Conservation (phyloP, 139 green algal species). For the Chlamydomonas sp. region DNA sequence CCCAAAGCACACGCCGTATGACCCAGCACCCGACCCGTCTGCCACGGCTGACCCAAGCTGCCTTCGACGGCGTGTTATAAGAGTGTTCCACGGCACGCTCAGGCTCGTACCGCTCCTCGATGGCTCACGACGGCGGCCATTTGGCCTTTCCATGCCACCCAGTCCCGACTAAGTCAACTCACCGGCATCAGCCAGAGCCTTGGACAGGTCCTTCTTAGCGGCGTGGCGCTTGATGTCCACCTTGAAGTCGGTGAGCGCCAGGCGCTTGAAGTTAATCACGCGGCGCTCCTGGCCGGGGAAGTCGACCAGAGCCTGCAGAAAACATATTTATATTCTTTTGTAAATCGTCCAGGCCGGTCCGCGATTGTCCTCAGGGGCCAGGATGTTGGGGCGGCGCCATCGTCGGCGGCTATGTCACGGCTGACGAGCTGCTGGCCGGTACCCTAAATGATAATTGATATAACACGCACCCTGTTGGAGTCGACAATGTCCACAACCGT, state of each 20-base stretch:
- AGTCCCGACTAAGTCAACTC: slow-evolving; percentile 4
- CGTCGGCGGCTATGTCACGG: too few relatives aligned
- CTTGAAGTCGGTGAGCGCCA: slow-evolving; percentile 94
- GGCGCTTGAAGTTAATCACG: slow-evolving; percentile 92
- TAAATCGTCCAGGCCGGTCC: too few relatives aligned
- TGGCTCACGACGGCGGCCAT: too few relatives aligned
- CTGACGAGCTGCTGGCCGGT: too few relatives aligned
- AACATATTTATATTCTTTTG: neutral
- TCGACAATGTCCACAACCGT: slow-evolving; percentile 93
- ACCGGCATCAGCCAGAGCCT: slow-evolving; percentile 80
- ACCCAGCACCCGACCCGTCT: too few relatives aligned
- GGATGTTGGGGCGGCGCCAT: too few relatives aligned
- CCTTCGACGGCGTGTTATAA: too few relatives aligned
- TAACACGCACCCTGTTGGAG: slow-evolving; percentile 89
- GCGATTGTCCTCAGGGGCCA: too few relatives aligned
- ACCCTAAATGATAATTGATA: neutral
- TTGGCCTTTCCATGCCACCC: slow-evolving; percentile 17
- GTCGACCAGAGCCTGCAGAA: slow-evolving; percentile 91
- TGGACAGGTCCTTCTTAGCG: slow-evolving; percentile 89
- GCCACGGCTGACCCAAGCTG: too few relatives aligned
- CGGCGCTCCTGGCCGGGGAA: slow-evolving; percentile 74
- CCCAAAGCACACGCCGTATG: too few relatives aligned
- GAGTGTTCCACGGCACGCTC: too few relatives aligned
- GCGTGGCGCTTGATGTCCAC: slow-evolving; percentile 90
- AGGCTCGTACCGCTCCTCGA: too few relatives aligned